Evolutionary conservation across 1,284 basidiomycete species (phyloP).

Genomic region (Irpex sp.): DNA sequence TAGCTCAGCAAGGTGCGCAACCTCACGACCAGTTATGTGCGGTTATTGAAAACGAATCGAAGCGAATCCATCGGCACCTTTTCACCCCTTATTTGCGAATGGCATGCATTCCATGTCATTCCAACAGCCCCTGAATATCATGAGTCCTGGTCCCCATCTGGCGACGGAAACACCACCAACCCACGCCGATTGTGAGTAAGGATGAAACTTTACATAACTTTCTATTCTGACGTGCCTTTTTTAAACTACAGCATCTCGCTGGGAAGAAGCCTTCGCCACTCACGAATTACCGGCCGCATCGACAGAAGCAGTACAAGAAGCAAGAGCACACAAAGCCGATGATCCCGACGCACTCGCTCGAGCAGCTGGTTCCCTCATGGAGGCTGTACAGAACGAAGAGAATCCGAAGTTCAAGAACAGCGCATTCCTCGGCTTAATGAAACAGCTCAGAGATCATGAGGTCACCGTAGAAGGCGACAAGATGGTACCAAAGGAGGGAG

Average conservation of each 20-base stretch:
- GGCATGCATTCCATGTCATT: not conserved
- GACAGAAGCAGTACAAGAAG: constrained; percentile 8
- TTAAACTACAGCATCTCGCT: constrained; percentile 30
- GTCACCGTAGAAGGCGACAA: constrained; percentile 83
- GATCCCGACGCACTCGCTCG: constrained; percentile 65
- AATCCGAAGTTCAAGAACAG: constrained; percentile 90
- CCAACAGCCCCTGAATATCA: not conserved
- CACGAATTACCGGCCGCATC: constrained; percentile 40
- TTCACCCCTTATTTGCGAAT: not conserved
- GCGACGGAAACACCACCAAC: not conserved
- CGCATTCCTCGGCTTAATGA: constrained; percentile 86
- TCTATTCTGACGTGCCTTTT: not conserved
- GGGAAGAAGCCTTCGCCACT: constrained; percentile 63
- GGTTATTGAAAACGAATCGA: not conserved
- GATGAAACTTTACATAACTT: no score
- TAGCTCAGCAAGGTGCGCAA: not conserved
- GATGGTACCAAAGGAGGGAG: constrained; percentile 57
- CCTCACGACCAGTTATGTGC: not conserved
- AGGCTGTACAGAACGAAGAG: constrained; percentile 64
- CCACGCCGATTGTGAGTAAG: constrained; percentile 31
- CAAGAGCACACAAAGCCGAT: constrained; percentile 22
- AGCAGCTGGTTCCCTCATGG: constrained; percentile 70
- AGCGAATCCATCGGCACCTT: not conserved
- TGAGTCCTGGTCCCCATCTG: not conserved
- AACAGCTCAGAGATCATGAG: constrained; percentile 77